These are phyloP conservation scores for Kokia cookei DNA, from an alignment of 441 rosid genomes.

Conservation along the genomic window DNA sequence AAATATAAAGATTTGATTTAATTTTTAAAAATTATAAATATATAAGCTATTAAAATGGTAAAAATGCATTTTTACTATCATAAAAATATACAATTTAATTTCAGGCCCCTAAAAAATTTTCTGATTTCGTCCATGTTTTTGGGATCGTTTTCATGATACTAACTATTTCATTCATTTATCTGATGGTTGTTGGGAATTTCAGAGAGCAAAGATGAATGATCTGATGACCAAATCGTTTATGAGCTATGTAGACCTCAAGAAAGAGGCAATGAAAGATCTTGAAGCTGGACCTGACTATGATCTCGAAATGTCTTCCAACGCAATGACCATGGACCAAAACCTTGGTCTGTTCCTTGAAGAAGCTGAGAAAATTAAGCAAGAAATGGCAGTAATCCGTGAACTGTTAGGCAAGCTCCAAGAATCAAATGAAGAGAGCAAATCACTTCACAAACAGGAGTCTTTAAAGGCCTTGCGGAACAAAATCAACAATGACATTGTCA, in stretches of 20 bases:
- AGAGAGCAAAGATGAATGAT: conserved; percentile 68
- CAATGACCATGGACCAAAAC: conserved; percentile 51
- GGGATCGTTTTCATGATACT: background rate
- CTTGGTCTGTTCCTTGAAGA: conserved; percentile 78
- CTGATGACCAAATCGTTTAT: conserved; percentile 89
- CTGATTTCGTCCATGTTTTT: background rate
- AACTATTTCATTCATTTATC: background rate
- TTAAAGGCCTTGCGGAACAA: conserved; percentile 53
- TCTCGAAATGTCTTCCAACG: conserved; percentile 54
- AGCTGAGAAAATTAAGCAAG: conserved; percentile 84
- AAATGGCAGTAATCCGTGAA: conserved; percentile 68
- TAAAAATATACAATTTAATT: too few species aligned
- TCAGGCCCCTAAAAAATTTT: too few species aligned
- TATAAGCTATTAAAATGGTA: too few species aligned
- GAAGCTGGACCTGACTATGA: conserved; percentile 75
- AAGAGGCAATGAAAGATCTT: conserved; percentile 85
- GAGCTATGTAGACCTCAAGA: conserved; percentile 88
- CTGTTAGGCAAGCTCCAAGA: conserved; percentile 51
- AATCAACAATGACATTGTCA: conserved; percentile 64
- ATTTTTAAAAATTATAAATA: too few species aligned
- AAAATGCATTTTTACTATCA: too few species aligned
- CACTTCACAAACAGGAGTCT: conserved; percentile 69
- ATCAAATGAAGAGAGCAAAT: conserved; percentile 73
- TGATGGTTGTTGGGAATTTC: background rate
- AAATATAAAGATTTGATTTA: too few species aligned